Percentiles rank a stretch among this genome's conserved stretches.
phyloP scores from a whole-genome alignment of 2,329 filamentous ascomycete species.

The Karstenula rhodostoma region DNA sequence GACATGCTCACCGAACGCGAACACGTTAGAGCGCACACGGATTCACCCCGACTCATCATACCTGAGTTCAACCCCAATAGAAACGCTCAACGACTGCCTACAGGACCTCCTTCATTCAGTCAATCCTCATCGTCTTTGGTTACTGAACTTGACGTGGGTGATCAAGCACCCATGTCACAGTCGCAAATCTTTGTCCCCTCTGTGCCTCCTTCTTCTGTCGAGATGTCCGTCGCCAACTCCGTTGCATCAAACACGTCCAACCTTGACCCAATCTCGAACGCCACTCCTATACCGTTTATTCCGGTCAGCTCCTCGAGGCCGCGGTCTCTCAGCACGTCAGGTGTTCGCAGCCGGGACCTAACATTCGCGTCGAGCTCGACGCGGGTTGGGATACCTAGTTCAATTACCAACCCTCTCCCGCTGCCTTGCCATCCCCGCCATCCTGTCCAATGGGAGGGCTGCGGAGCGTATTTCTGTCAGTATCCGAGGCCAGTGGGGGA shows the following conservation, averaged over 20 bases:
- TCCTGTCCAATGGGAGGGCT: constrained; percentile 55
- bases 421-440: constrained; percentile 51
- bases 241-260: constrained; percentile 33
- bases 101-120: constrained; percentile 27
- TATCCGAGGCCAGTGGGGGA: constrained; percentile 50
- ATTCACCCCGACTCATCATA: constrained; percentile 44
- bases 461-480: constrained; percentile 54
- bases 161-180: constrained; percentile 42
- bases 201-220: constrained; percentile 28
- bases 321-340: constrained; percentile 48
- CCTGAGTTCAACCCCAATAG: constrained; percentile 48
- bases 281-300: constrained; percentile 37
- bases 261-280: constrained; percentile 34
- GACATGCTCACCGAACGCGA: constrained; percentile 61
- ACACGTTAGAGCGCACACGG: constrained; percentile 46
- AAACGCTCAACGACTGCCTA: constrained; percentile 36
- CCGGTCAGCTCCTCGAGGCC: constrained; percentile 47
- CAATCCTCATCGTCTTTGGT: constrained; percentile 34
- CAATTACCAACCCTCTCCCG: constrained; percentile 45
- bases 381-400: constrained; percentile 30
- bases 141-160: constrained; percentile 38
- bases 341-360: constrained; percentile 44
- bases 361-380: constrained; percentile 38
- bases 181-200: constrained; percentile 45
- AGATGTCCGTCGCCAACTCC: constrained; percentile 42